Percentiles rank a stretch among this genome's conserved stretches.
These are phyloP conservation scores for Coccomyxa subellipsoidea DNA, from an alignment of 163 green algal genomes.

Conservation along the genomic window DNA sequence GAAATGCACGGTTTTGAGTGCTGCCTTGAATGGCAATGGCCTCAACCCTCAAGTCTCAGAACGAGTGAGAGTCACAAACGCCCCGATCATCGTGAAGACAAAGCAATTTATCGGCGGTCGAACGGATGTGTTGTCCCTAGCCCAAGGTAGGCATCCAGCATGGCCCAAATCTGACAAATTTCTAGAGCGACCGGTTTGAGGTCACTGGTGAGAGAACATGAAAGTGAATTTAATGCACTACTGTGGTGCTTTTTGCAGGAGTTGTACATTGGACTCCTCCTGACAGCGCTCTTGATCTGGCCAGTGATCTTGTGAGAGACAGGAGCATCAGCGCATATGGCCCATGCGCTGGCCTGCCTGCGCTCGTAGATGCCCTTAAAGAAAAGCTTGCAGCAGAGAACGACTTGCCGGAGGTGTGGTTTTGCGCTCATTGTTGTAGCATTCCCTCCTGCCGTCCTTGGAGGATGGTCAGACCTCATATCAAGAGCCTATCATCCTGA, in stretches of 20 bases:
- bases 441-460: too few relatives aligned
- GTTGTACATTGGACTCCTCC: conserved; percentile 80
- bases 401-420: conserved; percentile 39
- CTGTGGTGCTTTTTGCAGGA: conserved; percentile 26
- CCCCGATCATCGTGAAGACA: conserved; percentile 53
- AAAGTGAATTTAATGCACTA: too few relatives aligned
- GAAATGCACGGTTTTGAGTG: background rate
- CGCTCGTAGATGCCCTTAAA: conserved; percentile 56
- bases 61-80: conserved; percentile 48
- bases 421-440: background rate
- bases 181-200: too few relatives aligned
- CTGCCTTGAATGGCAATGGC: background rate
- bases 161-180: too few relatives aligned
- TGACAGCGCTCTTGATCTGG: conserved; percentile 31
- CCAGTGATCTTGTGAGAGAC: conserved; percentile 11
- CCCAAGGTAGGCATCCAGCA: conserved; percentile 49
- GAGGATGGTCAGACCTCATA: background rate
- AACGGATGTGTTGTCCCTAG: conserved; percentile 51
- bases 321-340: conserved; percentile 50
- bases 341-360: conserved; percentile 55
- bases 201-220: too few relatives aligned
- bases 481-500: background rate
- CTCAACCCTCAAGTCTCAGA: conserved; percentile 31
- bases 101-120: conserved; percentile 45
- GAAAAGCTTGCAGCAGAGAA: conserved; percentile 65